Percentiles rank a stretch among this genome's conserved stretches.
Conservation (phyloP, 2,329 filamentous ascomycete genomes). For the Onygenales sp. region DNA sequence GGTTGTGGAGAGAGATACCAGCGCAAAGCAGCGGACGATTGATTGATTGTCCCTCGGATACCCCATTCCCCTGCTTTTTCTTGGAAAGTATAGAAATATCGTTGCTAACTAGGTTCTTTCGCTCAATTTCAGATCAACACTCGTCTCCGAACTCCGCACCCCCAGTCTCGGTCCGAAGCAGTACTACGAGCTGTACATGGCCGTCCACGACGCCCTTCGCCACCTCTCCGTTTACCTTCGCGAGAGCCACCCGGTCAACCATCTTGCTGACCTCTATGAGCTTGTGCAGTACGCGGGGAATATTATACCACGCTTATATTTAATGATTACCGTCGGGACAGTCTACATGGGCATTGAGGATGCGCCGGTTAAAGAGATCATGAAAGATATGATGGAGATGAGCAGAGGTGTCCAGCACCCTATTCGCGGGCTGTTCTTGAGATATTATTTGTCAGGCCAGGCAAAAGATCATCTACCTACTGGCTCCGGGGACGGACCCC, state of each 20-base stretch:
- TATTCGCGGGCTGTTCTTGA: constrained; percentile 84
- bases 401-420: constrained; percentile 95
- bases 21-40: no score
- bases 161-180: constrained; percentile 97
- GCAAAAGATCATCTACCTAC: constrained; percentile 79
- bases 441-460: constrained; percentile 94
- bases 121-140: constrained; percentile 63
- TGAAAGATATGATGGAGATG: constrained; percentile 99
- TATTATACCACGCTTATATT: constrained; percentile 88
- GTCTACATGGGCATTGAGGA: constrained; percentile 99
- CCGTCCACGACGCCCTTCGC: constrained; percentile 93
- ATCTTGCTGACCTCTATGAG: constrained; percentile 95
- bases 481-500: constrained; percentile 76
- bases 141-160: constrained; percentile 96
- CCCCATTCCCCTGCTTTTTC: background rate
- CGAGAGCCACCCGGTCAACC: constrained; percentile 95
- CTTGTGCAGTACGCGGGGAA: constrained; percentile 97
- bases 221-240: constrained; percentile 93
- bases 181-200: constrained; percentile 99
- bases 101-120: constrained; percentile 4
- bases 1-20: constrained; percentile 25
- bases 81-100: background rate
- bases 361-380: constrained; percentile 97
- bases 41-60: background rate
- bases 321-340: constrained; percentile 98